Percentiles rank a stretch among this genome's conserved stretches.
Conservation (phyloP, 2,329 filamentous ascomycete genomes). For the Calonectria pseudoreteaudii region DNA sequence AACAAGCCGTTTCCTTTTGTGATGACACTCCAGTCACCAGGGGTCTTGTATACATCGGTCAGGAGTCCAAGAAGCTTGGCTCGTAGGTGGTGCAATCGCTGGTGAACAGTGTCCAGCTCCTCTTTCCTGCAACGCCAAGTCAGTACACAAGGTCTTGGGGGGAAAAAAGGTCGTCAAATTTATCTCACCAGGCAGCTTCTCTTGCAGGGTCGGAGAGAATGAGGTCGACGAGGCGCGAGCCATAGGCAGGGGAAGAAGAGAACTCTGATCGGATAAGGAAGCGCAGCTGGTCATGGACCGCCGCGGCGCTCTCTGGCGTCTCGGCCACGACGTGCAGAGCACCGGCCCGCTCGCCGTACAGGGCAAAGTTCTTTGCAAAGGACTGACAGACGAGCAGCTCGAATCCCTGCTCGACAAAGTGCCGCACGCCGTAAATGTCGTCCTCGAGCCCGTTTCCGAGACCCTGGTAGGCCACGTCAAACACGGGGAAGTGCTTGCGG, state of each 20-base stretch:
- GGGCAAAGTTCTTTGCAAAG: conserved; percentile 54
- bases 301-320: background rate
- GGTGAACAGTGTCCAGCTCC: conserved; percentile 19
- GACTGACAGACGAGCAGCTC: conserved; percentile 51
- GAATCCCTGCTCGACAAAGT: conserved; percentile 40
- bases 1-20: conserved; percentile 27
- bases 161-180: background rate
- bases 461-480: conserved; percentile 54
- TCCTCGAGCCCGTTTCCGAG: conserved; percentile 48
- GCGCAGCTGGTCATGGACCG: conserved; percentile 27
- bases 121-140: background rate
- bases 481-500: conserved; percentile 44
- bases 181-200: conserved; percentile 20
- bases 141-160: background rate
- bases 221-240: conserved; percentile 27
- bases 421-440: conserved; percentile 45
- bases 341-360: conserved; percentile 51
- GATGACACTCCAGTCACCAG: conserved; percentile 28
- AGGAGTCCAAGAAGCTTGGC: conserved; percentile 14
- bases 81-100: conserved; percentile 6
- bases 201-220: conserved; percentile 21
- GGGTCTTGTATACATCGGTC: conserved; percentile 19
- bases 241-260: conserved; percentile 31
- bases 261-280: conserved; percentile 31
- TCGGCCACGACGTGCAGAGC: conserved; percentile 33